Evolutionary conservation across 352 stramenopile species (phyloP).

Genomic region (Pythium diclinum): DNA sequence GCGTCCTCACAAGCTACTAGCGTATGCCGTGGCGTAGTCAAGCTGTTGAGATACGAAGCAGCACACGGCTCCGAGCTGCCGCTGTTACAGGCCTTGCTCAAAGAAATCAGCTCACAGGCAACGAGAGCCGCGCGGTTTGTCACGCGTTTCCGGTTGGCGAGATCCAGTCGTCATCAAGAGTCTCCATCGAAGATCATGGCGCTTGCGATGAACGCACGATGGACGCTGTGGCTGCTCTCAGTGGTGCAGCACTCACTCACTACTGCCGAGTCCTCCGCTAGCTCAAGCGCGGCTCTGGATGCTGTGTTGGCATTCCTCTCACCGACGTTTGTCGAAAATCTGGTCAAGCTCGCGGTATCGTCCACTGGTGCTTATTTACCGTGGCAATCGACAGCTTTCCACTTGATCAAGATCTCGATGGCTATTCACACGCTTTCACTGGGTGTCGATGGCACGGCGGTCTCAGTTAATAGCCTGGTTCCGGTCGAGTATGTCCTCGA

Average conservation of each 20-base stretch:
- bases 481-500: conserved; percentile 11
- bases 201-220: conserved; percentile 12
- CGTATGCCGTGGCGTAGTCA: not conserved
- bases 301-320: not conserved
- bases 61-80: not conserved
- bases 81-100: not conserved
- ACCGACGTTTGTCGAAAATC: not conserved
- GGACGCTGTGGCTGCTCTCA: conserved; percentile 17
- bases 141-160: not conserved
- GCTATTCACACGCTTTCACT: not conserved
- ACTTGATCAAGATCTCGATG: conserved; percentile 7
- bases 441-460: not conserved
- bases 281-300: not conserved
- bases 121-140: not conserved
- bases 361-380: not conserved
- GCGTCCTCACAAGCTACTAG: not conserved
- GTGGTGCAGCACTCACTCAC: not conserved
- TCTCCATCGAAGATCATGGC: not conserved
- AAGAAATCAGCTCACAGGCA: not conserved
- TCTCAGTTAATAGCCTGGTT: not conserved
- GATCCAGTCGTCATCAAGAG: not conserved
- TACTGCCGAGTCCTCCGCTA: not conserved
- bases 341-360: conserved; percentile 4
- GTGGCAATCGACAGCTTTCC: conserved; percentile 12
- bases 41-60: conserved; percentile 1